Percentiles rank a stretch among this genome's conserved stretches.
Conservation (phyloP, 352 stramenopile genomes). For the Phytophthora quininea region DNA sequence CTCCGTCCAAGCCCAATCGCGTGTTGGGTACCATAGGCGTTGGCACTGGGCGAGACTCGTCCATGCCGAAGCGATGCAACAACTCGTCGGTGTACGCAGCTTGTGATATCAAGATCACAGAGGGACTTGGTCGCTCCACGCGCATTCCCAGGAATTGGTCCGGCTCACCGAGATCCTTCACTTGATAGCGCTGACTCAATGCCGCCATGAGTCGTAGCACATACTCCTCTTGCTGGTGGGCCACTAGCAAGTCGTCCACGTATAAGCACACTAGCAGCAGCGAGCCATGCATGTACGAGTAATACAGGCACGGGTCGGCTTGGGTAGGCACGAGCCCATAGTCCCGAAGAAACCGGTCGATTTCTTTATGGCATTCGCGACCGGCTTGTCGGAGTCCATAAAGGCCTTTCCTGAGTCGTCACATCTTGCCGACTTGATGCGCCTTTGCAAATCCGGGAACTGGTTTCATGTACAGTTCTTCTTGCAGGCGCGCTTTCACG, state of each 20-base stretch:
- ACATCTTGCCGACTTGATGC: background rate
- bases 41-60: background rate
- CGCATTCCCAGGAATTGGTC: background rate
- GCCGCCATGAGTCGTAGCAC: background rate
- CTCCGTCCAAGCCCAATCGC: background rate
- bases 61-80: slow-evolving; percentile 7
- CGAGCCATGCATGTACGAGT: background rate
- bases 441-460: background rate
- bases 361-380: slow-evolving; percentile 4
- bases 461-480: background rate
- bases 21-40: slow-evolving; percentile 7
- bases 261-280: slow-evolving; percentile 11
- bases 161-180: slow-evolving; percentile 2
- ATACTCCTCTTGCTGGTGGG: background rate
- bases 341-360: background rate
- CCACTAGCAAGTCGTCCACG: slow-evolving; percentile 6
- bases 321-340: background rate
- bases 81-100: background rate
- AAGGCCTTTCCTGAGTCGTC: slow-evolving; percentile 6
- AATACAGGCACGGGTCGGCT: slow-evolving; percentile 1
- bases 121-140: background rate
- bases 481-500: background rate
- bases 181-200: background rate
- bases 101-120: background rate
- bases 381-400: slow-evolving; percentile 7